Evolutionary conservation across 2,329 filamentous ascomycete genomes (phyloP).

Genomic region (Phyllosticta citriasiana): DNA sequence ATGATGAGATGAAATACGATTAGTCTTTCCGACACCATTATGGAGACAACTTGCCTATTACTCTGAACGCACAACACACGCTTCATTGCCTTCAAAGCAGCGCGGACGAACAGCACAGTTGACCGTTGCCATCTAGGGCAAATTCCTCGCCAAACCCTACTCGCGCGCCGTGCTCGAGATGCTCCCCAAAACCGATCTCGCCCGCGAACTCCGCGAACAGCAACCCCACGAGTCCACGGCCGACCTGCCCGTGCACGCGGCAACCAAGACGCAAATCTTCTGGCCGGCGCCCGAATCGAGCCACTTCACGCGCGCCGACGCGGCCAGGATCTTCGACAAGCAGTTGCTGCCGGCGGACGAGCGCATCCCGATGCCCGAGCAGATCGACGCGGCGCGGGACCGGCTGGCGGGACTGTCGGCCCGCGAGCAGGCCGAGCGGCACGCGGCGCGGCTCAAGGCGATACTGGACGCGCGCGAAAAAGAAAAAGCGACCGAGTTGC

Average conservation of each 20-base stretch:
- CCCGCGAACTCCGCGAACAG: conserved; percentile 26
- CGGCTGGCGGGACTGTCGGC: conserved; percentile 19
- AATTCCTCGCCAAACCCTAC: conserved; percentile 67
- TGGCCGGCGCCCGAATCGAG: conserved; percentile 55
- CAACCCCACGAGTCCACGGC: conserved; percentile 51
- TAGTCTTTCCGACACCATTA: conserved; percentile 97
- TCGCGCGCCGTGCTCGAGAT: conserved; percentile 65
- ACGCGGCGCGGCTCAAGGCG: conserved; percentile 22
- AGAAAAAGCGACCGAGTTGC: conserved; percentile 32
- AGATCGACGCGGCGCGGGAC: conserved; percentile 38
- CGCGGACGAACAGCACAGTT: neutral
- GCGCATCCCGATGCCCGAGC: conserved; percentile 53
- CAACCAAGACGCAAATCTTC: conserved; percentile 48
- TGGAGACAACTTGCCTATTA: conserved; percentile 80
- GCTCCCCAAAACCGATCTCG: conserved; percentile 50
- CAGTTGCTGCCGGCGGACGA: conserved; percentile 52
- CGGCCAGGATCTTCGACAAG: conserved; percentile 50
- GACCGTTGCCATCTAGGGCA: conserved; percentile 47
- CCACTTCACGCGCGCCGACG: conserved; percentile 55
- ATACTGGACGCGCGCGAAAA: conserved; percentile 30
- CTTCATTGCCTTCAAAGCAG: conserved; percentile 10
- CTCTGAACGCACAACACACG: conserved; percentile 46
- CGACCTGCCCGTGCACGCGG: conserved; percentile 50
- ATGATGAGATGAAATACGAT: conserved; percentile 84
- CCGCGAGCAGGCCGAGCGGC: conserved; percentile 26